Conservation (phyloP, 2,329 filamentous ascomycete genomes). For the Ascochyta clinopodiicola region DNA sequence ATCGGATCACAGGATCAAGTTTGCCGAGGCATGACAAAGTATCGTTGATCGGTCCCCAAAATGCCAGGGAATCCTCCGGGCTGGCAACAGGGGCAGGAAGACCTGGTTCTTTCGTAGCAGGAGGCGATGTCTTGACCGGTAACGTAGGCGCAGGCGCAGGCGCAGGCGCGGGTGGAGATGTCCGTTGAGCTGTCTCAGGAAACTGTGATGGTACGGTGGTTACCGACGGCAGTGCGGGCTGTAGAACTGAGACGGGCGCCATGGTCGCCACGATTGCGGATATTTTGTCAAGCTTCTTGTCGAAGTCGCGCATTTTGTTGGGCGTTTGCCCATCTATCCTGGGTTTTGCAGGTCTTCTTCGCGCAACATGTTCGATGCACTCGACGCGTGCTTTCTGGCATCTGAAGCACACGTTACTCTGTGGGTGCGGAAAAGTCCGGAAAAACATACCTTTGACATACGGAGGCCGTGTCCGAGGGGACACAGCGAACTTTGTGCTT, state of each 20-base stretch:
- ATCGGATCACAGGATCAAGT: conserved; percentile 43
- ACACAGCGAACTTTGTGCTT: conserved; percentile 49
- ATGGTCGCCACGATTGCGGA: conserved; percentile 42
- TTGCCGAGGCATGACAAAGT: conserved; percentile 38
- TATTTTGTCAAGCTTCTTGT: conserved; percentile 44
- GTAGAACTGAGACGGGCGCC: conserved; percentile 25
- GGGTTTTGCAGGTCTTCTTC: conserved; percentile 44
- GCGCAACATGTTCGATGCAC: conserved; percentile 47
- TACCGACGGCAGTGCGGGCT: conserved; percentile 29
- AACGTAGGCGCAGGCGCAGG: conserved; percentile 19
- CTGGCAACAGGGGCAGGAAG: conserved; percentile 35
- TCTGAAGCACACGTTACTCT: conserved; percentile 44
- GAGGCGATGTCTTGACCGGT: conserved; percentile 23
- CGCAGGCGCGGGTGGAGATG: conserved; percentile 16
- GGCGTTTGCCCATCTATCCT: conserved; percentile 33
- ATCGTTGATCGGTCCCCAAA: conserved; percentile 46
- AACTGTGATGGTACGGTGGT: conserved; percentile 31
- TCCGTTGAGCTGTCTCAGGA: conserved; percentile 30
- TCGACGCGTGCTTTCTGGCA: conserved; percentile 47
- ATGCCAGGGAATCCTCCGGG: conserved; percentile 35
- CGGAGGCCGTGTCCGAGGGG: conserved; percentile 38
- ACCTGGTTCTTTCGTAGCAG: conserved; percentile 24
- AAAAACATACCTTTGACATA: conserved; percentile 44
- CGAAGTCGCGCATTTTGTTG: conserved; percentile 41
- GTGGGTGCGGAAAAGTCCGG: conserved; percentile 20